Conservation (phyloP, 208 protist species). For the Leishmania turanica region DNA sequence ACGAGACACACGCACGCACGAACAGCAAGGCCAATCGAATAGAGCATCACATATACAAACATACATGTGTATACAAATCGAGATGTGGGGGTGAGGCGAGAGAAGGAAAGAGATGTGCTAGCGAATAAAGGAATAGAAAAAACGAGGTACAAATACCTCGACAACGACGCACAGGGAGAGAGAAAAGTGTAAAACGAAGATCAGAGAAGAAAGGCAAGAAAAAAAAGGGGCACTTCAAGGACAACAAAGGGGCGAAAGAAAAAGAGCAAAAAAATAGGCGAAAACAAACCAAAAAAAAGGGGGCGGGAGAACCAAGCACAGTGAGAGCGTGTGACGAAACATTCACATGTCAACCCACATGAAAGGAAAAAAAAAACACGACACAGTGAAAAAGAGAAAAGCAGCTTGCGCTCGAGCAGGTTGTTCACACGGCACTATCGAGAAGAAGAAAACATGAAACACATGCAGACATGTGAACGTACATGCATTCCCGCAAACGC, state of each 20-base stretch:
- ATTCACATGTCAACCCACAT: neutral
- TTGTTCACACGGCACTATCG: neutral
- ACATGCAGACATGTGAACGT: neutral
- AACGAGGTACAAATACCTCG: neutral
- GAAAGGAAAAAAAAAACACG: neutral
- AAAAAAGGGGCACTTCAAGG: neutral
- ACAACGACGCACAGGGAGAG: neutral
- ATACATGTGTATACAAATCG: neutral
- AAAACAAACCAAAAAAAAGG: neutral
- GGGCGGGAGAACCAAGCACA: neutral
- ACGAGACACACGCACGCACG: neutral
- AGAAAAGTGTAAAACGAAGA: neutral
- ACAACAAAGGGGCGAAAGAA: neutral
- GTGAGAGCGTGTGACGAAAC: constrained; percentile 1
- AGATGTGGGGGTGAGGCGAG: neutral
- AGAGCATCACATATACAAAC: neutral
- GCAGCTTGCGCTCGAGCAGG: neutral
- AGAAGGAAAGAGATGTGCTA: neutral
- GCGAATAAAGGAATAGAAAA: neutral
- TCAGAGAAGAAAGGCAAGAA: neutral
- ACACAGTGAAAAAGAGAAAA: neutral
- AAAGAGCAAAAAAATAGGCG: neutral
- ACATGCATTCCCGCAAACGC: neutral
- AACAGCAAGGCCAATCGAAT: neutral
- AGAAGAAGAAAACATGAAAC: neutral